phyloP scores from a whole-genome alignment of 2,329 filamentous ascomycete genomes.

The Penicillium sumatraense region DNA sequence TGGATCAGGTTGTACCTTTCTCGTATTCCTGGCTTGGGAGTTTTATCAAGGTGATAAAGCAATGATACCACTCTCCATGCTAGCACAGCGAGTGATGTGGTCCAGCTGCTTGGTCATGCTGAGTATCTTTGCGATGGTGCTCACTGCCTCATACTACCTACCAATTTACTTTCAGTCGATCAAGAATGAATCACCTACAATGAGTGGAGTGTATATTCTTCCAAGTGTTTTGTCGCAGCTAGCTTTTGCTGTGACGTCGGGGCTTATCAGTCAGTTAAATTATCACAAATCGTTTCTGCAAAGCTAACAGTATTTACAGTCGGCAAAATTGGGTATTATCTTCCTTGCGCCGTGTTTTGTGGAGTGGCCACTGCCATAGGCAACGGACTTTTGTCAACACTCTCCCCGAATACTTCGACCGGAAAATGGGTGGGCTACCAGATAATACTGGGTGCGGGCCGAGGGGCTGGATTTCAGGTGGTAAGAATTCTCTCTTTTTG shows the following conservation, averaged over 20 bases:
- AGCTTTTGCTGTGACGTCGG: constrained; percentile 37
- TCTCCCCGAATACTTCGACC: constrained; percentile 41
- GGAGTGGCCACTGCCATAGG: constrained; percentile 32
- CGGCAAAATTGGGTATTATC: constrained; percentile 38
- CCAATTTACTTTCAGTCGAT: constrained; percentile 55
- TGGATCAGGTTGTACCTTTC: constrained; percentile 44
- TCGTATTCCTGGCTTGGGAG: constrained; percentile 47
- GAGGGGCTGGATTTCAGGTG: constrained; percentile 38
- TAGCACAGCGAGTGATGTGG: constrained; percentile 43
- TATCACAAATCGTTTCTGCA: not conserved
- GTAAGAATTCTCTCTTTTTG: constrained; percentile 17
- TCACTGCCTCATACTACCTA: constrained; percentile 18
- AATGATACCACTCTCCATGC: constrained; percentile 44
- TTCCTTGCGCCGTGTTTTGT: constrained; percentile 31
- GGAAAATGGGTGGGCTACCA: constrained; percentile 56
- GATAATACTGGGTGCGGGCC: constrained; percentile 48
- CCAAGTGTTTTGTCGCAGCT: constrained; percentile 38
- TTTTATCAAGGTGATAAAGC: constrained; percentile 47
- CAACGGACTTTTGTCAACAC: constrained; percentile 49
- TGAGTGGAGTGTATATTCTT: constrained; percentile 32
- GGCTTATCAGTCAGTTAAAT: constrained; percentile 32
- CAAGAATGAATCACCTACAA: constrained; percentile 28
- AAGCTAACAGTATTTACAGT: constrained; percentile 18
- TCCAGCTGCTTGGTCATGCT: constrained; percentile 19
- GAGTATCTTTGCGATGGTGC: constrained; percentile 10